phyloP scores from a whole-genome alignment of 306 rosid species.

The Cucumis hystrix region DNA sequence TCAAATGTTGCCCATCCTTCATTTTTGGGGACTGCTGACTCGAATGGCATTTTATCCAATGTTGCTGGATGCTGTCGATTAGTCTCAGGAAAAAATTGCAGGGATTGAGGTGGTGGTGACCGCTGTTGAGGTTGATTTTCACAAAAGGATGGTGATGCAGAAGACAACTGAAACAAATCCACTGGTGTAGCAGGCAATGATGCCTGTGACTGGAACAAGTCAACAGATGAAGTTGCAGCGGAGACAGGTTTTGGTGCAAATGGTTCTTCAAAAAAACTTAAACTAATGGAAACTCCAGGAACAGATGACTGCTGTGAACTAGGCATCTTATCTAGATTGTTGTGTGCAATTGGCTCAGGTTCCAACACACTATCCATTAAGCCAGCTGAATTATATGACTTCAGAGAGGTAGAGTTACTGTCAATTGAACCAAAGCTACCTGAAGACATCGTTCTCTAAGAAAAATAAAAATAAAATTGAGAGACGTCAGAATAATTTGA shows the following conservation, averaged over 20 bases:
- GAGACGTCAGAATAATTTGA: conserved; percentile 10
- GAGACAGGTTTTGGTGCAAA: conserved; percentile 14
- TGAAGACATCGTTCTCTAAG: conserved; percentile 44
- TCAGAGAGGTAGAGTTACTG: conserved; percentile 30
- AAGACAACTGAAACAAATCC: conserved; percentile 35
- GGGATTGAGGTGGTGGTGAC: conserved; percentile 17
- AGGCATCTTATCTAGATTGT: conserved; percentile 20
- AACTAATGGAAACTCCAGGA: conserved; percentile 29
- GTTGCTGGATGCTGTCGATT: conserved; percentile 28
- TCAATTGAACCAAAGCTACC: conserved; percentile 43
- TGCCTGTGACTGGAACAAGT: conserved; percentile 38
- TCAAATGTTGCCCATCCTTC: conserved; percentile 87
- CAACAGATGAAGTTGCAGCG: conserved; percentile 30
- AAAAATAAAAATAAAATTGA: conserved; percentile 1
- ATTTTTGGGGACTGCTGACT: conserved; percentile 31
- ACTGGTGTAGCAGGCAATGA: conserved; percentile 12
- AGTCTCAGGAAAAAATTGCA: conserved; percentile 28
- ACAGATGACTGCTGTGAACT: conserved; percentile 20
- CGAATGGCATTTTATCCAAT: conserved; percentile 21
- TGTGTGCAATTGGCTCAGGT: conserved; percentile 28
- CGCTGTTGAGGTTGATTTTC: conserved; percentile 22
- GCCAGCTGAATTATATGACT: conserved; percentile 37
- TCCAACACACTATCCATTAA: conserved; percentile 32
- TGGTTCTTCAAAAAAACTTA: conserved; percentile 27
- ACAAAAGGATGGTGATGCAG: conserved; percentile 16